Evolutionary conservation across 805 yeast species (phyloP).

Genomic region (Ogataea philodendri): DNA sequence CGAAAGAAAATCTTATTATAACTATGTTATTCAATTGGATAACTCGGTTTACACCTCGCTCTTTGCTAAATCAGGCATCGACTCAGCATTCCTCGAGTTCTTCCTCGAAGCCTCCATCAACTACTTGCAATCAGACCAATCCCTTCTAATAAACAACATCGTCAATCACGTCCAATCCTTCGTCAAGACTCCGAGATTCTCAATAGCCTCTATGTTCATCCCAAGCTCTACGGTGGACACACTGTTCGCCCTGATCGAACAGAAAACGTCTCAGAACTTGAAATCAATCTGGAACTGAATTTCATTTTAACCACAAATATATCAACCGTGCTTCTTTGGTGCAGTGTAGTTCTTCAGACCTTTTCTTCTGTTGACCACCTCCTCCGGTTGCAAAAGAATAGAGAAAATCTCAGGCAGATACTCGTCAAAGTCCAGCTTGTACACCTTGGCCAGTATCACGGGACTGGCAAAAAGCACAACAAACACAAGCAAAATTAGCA

Average conservation of each 20-base stretch:
- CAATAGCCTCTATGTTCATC: constrained; percentile 37
- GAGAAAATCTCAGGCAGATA: constrained; percentile 40
- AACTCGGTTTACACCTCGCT: constrained; percentile 28
- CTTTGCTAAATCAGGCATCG: constrained; percentile 47
- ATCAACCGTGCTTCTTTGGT: constrained; percentile 22
- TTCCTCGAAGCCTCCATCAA: constrained; percentile 41
- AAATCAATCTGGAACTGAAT: constrained; percentile 17
- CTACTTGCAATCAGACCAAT: constrained; percentile 23
- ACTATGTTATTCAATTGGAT: constrained; percentile 36
- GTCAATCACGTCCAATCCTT: constrained; percentile 28
- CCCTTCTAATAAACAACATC: constrained; percentile 23
- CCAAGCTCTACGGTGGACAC: constrained; percentile 21
- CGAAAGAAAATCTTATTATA: constrained; percentile 34
- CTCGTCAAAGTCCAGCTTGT: constrained; percentile 39
- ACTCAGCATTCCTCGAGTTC: constrained; percentile 46
- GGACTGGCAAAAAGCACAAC: constrained; percentile 41
- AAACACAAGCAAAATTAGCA: constrained; percentile 31
- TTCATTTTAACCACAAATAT: constrained; percentile 4
- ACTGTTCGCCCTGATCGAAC: constrained; percentile 9
- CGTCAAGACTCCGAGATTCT: constrained; percentile 37
- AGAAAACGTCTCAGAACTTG: constrained; percentile 11
- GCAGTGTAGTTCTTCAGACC: constrained; percentile 37
- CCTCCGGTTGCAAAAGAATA: constrained; percentile 45
- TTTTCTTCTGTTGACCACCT: constrained; percentile 29
- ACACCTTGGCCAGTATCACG: constrained; percentile 32